phyloP scores from a whole-genome alignment of 2,329 filamentous ascomycete species.

The Bipolaris bicolor region DNA sequence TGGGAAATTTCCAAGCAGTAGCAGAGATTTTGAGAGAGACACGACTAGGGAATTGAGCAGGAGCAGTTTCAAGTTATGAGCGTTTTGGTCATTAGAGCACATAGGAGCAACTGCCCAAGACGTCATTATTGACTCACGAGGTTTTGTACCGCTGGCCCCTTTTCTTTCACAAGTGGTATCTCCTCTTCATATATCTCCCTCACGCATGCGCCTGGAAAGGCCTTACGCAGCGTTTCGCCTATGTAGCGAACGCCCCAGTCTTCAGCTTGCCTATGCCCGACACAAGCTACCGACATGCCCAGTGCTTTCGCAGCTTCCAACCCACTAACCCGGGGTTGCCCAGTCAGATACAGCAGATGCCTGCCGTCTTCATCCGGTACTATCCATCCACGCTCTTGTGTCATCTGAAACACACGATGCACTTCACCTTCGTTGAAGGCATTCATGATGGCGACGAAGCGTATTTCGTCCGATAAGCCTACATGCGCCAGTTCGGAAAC shows the following conservation, averaged over 20 bases:
- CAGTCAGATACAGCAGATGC: constrained; percentile 49
- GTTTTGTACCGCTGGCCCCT: constrained; percentile 3
- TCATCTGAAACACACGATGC: constrained; percentile 40
- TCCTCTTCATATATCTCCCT: constrained; percentile 49
- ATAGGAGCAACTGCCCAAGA: background rate
- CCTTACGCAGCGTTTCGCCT: constrained; percentile 31
- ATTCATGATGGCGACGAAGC: constrained; percentile 49
- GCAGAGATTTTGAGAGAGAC: too few relatives aligned
- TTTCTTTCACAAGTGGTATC: constrained; percentile 11
- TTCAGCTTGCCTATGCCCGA: constrained; percentile 48
- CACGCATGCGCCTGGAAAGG: constrained; percentile 41
- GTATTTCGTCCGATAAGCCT: constrained; percentile 32
- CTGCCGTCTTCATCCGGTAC: constrained; percentile 26
- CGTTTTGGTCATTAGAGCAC: background rate
- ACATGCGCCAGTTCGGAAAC: constrained; percentile 32
- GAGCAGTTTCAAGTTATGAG: too few relatives aligned
- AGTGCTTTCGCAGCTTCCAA: constrained; percentile 39
- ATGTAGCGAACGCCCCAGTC: constrained; percentile 51
- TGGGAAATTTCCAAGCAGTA: too few relatives aligned
- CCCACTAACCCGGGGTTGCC: constrained; percentile 44
- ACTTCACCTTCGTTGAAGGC: constrained; percentile 50
- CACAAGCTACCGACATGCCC: constrained; percentile 47
- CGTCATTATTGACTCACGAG: background rate
- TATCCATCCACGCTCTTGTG: constrained; percentile 34
- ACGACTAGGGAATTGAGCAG: too few relatives aligned